Conservation (phyloP, 2,329 filamentous ascomycete species). For the Colletotrichum sp. region DNA sequence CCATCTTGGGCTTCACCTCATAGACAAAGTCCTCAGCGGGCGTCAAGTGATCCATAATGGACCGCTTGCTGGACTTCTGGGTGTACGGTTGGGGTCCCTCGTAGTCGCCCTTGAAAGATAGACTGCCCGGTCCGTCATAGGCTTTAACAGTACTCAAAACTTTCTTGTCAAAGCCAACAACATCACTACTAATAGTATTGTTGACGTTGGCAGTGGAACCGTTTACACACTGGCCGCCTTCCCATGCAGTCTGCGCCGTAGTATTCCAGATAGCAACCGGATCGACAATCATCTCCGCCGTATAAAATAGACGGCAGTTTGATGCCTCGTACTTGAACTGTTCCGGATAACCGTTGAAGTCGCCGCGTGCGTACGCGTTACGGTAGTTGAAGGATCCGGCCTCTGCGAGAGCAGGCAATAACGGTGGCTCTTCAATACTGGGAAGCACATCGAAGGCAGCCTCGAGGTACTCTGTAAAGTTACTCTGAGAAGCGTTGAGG, state of each 20-base stretch:
- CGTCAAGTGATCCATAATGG: neutral
- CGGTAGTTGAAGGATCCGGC: slow-evolving; percentile 49
- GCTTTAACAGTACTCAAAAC: neutral
- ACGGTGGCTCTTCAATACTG: neutral
- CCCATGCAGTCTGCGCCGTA: neutral
- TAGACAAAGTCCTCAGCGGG: neutral
- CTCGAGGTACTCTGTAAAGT: neutral
- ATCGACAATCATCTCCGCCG: slow-evolving; percentile 51
- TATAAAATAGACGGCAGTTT: slow-evolving; percentile 63
- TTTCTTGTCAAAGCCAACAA: neutral
- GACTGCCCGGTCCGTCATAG: neutral
- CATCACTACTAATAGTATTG: neutral
- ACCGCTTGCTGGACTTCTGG: neutral
- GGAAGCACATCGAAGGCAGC: neutral
- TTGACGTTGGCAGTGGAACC: neutral
- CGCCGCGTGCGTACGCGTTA: slow-evolving; percentile 34
- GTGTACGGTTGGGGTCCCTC: neutral
- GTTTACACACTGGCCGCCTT: neutral
- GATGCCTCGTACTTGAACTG: slow-evolving; percentile 64
- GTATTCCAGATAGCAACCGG: slow-evolving; percentile 51
- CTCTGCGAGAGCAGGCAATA: slow-evolving; percentile 28
- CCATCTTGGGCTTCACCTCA: neutral
- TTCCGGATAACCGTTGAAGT: slow-evolving; percentile 42
- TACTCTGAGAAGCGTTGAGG: neutral
- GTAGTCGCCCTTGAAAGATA: neutral